Evolutionary conservation across 2,329 filamentous ascomycete species (phyloP).

Genomic region (Aspergillus ibericus): DNA sequence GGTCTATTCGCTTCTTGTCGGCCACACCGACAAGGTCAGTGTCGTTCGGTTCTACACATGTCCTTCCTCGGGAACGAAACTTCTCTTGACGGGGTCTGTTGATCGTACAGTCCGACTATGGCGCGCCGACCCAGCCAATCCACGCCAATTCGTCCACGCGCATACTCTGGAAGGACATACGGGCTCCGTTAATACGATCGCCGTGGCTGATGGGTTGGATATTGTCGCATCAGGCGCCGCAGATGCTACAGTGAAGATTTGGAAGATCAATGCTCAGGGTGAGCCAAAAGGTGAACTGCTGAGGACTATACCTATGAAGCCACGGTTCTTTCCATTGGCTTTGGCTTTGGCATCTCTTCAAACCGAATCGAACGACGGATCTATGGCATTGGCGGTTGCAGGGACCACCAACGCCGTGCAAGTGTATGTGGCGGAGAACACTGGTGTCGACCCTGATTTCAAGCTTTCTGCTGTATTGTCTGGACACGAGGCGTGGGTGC

Average conservation of each 20-base stretch:
- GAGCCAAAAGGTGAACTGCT: conserved; percentile 51
- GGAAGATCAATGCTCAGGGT: conserved; percentile 57
- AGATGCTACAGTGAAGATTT: conserved; percentile 64
- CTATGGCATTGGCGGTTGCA: conserved; percentile 72
- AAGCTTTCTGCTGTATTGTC: conserved; percentile 72
- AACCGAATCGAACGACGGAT: conserved; percentile 46
- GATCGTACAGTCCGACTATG: conserved; percentile 74
- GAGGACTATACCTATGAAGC: conserved; percentile 70
- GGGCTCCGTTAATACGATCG: conserved; percentile 69
- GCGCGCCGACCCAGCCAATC: conserved; percentile 34
- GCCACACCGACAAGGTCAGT: conserved; percentile 79
- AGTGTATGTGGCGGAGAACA: conserved; percentile 64
- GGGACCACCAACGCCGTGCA: conserved; percentile 84
- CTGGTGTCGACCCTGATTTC: conserved; percentile 54
- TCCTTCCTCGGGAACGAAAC: conserved; percentile 48
- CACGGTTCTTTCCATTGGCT: conserved; percentile 79
- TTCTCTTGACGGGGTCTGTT: conserved; percentile 76
- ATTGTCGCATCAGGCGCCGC: conserved; percentile 62
- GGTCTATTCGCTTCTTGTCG: conserved; percentile 66
- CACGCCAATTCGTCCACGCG: conserved; percentile 41
- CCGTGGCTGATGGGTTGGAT: conserved; percentile 45
- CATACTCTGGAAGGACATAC: conserved; percentile 64
- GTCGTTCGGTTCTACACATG: conserved; percentile 74
- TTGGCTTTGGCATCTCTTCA: conserved; percentile 67
- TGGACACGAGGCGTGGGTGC: conserved; percentile 93